phyloP scores from a whole-genome alignment of 2,329 filamentous ascomycete species.

The Alternaria brassicicola region DNA sequence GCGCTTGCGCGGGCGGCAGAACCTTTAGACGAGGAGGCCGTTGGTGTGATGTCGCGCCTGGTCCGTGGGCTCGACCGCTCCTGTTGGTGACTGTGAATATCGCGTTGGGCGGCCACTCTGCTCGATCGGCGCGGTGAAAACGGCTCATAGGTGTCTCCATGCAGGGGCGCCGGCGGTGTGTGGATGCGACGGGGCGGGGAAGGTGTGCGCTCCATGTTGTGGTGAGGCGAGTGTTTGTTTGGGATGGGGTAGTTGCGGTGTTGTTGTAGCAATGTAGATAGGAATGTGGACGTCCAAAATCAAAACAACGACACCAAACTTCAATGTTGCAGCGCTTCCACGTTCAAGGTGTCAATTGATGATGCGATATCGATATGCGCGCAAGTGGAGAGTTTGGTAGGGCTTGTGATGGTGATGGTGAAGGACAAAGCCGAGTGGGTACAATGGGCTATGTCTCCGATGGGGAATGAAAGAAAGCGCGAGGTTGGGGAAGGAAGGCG shows the following conservation, averaged over 20 bases:
- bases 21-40: conserved; percentile 28
- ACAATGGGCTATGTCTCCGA: conserved; percentile 21
- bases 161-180: conserved; percentile 72
- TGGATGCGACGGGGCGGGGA: conserved; percentile 64
- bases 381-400: conserved; percentile 8
- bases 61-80: conserved; percentile 33
- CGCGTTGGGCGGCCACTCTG: conserved; percentile 65
- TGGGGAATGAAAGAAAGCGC: conserved; percentile 21
- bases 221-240: conserved; percentile 12
- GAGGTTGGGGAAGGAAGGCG: conserved; percentile 28
- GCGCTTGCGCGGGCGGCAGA: conserved; percentile 51
- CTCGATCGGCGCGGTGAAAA: conserved; percentile 71
- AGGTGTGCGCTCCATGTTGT: conserved; percentile 60
- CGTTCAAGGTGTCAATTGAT: conserved; percentile 10
- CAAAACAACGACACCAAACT: conserved; percentile 35
- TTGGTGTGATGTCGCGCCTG: conserved; percentile 40
- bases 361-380: conserved; percentile 10
- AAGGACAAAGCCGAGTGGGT: conserved; percentile 19
- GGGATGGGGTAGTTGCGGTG: conserved; percentile 14
- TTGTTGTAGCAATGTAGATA: conserved; percentile 22
- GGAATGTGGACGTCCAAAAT: conserved; percentile 25
- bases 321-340: conserved; percentile 10
- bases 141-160: conserved; percentile 75
- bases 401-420: conserved; percentile 23
- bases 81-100: conserved; percentile 36